Percentiles rank a stretch among this genome's conserved stretches.
Evolutionary conservation across 2,329 filamentous ascomycete genomes (phyloP).

Genomic region (Grosmannia penicillata): DNA sequence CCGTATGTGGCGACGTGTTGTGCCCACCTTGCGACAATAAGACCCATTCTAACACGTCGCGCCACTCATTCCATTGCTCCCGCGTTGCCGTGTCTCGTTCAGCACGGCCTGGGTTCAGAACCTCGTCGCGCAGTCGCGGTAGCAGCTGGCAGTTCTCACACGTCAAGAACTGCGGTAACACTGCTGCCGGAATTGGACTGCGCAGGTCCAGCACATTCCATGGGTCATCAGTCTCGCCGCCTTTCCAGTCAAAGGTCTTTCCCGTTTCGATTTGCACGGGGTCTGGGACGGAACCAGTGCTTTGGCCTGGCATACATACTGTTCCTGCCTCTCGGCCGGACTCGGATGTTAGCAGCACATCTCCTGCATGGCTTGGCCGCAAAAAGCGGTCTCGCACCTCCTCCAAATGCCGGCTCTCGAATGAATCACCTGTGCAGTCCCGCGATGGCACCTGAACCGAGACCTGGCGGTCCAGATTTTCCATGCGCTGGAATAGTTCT

Average conservation of each 20-base stretch:
- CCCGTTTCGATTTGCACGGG: no score
- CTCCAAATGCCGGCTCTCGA: constrained; percentile 11
- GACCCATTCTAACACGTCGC: constrained; percentile 18
- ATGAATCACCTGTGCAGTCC: constrained; percentile 11
- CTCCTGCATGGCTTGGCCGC: background rate
- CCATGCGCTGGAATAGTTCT: constrained; percentile 15
- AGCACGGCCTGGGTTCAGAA: constrained; percentile 22
- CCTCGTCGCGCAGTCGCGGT: constrained; percentile 14
- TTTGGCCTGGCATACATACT: no score
- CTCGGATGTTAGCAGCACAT: background rate
- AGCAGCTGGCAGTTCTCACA: constrained; percentile 17
- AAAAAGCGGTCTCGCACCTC: constrained; percentile 13
- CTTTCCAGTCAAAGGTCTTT: background rate
- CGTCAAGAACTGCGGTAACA: constrained; percentile 14
- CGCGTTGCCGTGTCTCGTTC: constrained; percentile 14
- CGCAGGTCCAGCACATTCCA: constrained; percentile 17
- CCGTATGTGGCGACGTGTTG: constrained; percentile 19
- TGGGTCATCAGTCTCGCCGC: constrained; percentile 9
- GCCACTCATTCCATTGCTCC: constrained; percentile 19
- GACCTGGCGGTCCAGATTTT: constrained; percentile 13
- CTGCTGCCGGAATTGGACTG: constrained; percentile 13
- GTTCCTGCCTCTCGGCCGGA: no score
- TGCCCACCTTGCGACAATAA: constrained; percentile 19
- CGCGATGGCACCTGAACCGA: constrained; percentile 16
- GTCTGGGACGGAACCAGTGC: no score